Percentiles rank a stretch among this genome's conserved stretches.
These are phyloP conservation scores for Glonium stellatum DNA, from an alignment of 495 filamentous ascomycete species.

Conservation along the genomic window DNA sequence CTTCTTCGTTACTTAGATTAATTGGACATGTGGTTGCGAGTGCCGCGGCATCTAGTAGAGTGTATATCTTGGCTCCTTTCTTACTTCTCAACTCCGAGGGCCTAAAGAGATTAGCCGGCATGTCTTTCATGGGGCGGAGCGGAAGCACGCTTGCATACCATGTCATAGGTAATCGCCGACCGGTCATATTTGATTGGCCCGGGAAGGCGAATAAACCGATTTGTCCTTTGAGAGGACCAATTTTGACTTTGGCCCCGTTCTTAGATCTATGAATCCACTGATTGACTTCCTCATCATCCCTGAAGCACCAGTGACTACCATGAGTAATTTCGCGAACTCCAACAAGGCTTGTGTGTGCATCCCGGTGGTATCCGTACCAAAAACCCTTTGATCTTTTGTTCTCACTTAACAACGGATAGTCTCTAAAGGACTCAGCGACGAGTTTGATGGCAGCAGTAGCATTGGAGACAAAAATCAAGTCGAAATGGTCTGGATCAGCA, in stretches of 20 bases:
- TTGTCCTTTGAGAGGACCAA: slow-evolving; percentile 12
- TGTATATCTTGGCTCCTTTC: slow-evolving; percentile 43
- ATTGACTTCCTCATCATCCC: slow-evolving; percentile 58
- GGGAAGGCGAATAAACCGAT: slow-evolving; percentile 67
- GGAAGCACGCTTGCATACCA: slow-evolving; percentile 41
- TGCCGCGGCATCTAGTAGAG: slow-evolving; percentile 66
- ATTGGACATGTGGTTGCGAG: slow-evolving; percentile 60
- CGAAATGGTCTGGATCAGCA: slow-evolving; percentile 56
- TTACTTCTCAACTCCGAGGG: slow-evolving; percentile 39
- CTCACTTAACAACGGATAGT: slow-evolving; percentile 41
- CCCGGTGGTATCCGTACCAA: slow-evolving; percentile 69
- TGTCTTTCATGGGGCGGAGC: neutral
- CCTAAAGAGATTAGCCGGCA: slow-evolving; percentile 24
- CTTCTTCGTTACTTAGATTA: slow-evolving; percentile 52
- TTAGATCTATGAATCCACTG: slow-evolving; percentile 47
- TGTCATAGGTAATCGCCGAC: slow-evolving; percentile 54
- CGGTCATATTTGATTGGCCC: slow-evolving; percentile 74
- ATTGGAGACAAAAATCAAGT: slow-evolving; percentile 63
- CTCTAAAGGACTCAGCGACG: slow-evolving; percentile 59
- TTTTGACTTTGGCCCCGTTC: neutral
- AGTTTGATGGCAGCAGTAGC: slow-evolving; percentile 64
- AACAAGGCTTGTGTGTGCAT: slow-evolving; percentile 68
- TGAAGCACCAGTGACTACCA: slow-evolving; percentile 53
- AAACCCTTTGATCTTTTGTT: slow-evolving; percentile 37
- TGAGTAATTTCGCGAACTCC: slow-evolving; percentile 58